Conservation (phyloP, 169 alveolate species). For the Plasmodium sp. region DNA sequence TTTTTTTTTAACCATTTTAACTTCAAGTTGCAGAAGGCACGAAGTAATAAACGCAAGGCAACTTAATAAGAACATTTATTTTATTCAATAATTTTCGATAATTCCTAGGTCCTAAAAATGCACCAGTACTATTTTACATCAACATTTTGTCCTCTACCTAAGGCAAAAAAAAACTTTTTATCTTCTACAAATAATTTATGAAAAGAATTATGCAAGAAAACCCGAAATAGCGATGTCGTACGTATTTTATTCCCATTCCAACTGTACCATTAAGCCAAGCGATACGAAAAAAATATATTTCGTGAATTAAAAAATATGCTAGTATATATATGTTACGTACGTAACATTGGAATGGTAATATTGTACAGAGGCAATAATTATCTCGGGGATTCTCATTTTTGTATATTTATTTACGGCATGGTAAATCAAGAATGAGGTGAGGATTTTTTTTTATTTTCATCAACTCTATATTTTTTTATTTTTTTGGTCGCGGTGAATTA, state of each 20-base stretch:
- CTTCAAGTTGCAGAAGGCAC: neutral
- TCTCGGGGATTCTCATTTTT: neutral
- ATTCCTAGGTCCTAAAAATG: neutral
- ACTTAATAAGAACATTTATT: neutral
- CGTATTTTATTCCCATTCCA: neutral
- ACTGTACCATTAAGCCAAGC: neutral
- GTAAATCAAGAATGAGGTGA: neutral
- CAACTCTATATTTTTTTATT: too few species aligned
- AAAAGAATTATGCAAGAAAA: neutral
- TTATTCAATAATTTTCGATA: neutral
- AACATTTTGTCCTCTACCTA: neutral
- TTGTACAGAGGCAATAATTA: neutral
- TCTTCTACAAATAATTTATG: neutral
- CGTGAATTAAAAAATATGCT: neutral
- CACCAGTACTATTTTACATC: neutral
- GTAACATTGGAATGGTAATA: neutral
- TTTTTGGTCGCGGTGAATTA: neutral
- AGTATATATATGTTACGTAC: neutral
- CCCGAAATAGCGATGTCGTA: neutral
- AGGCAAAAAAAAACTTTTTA: neutral
- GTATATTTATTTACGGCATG: too few species aligned
- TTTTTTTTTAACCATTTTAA: neutral
- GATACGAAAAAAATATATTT: too few species aligned
- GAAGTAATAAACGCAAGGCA: neutral
- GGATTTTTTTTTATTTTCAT: too few species aligned